Conservation (phyloP, 331 rosid species). For the Phaseolus coccineus region DNA sequence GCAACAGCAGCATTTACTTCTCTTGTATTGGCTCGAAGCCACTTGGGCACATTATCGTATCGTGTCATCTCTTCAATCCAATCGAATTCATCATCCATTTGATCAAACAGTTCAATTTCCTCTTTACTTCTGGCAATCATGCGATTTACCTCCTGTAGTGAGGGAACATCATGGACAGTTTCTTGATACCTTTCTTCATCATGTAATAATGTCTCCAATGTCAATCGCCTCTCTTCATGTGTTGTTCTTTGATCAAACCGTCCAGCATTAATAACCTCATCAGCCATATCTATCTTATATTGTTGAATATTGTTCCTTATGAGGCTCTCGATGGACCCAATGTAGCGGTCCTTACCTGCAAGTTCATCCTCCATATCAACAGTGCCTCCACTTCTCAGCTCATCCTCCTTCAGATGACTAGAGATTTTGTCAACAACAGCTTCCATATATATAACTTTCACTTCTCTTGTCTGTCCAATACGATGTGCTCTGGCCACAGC, state of each 20-base stretch:
- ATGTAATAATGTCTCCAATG: slow-evolving; percentile 93
- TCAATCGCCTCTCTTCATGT: slow-evolving; percentile 97
- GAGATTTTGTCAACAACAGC: slow-evolving; percentile 95
- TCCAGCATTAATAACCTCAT: slow-evolving; percentile 99
- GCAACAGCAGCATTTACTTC: slow-evolving; percentile 86
- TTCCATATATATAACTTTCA: slow-evolving; percentile 97
- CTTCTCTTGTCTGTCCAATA: slow-evolving; percentile 96
- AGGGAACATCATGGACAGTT: slow-evolving; percentile 95
- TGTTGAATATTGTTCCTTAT: slow-evolving; percentile 97
- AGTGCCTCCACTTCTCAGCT: slow-evolving; percentile 80
- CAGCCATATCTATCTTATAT: slow-evolving; percentile 99
- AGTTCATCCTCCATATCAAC: slow-evolving; percentile 96
- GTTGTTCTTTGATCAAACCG: slow-evolving; percentile 99
- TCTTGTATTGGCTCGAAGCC: slow-evolving; percentile 89
- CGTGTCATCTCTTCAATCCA: slow-evolving; percentile 95
- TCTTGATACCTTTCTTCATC: slow-evolving; percentile 98
- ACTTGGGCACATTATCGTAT: slow-evolving; percentile 85
- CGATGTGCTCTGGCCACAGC: slow-evolving; percentile 99
- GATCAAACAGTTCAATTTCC: slow-evolving; percentile 94
- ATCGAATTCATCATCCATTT: slow-evolving; percentile 95
- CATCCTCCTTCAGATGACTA: slow-evolving; percentile 97
- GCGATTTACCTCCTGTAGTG: slow-evolving; percentile 95
- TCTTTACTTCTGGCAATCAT: slow-evolving; percentile 98
- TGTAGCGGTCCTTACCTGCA: slow-evolving; percentile 96
- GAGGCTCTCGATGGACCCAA: slow-evolving; percentile 97